These are phyloP conservation scores for Aspergillus phoenicis DNA, from an alignment of 2,329 filamentous ascomycete genomes.

Conservation along the genomic window DNA sequence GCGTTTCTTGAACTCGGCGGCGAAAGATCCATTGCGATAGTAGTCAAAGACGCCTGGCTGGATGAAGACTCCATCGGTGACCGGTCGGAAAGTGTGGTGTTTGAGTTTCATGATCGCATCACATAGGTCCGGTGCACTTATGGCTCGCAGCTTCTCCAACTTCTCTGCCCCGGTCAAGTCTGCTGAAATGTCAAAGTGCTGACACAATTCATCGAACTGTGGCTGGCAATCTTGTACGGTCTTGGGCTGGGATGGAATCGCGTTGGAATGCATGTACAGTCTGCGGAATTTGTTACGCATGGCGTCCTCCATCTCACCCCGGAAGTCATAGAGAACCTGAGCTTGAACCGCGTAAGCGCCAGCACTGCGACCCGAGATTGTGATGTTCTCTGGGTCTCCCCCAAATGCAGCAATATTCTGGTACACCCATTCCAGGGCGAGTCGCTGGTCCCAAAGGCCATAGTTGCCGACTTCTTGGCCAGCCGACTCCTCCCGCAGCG, in stretches of 20 bases:
- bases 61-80: constrained; percentile 49
- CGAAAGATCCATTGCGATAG: constrained; percentile 40
- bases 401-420: constrained; percentile 51
- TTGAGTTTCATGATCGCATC: constrained; percentile 42
- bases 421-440: constrained; percentile 56
- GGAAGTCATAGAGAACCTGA: constrained; percentile 45
- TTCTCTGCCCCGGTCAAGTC: constrained; percentile 31
- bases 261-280: constrained; percentile 51
- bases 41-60: constrained; percentile 44
- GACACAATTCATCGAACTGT: constrained; percentile 50
- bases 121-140: constrained; percentile 38
- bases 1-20: constrained; percentile 40
- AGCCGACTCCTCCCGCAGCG: constrained; percentile 35
- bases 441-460: constrained; percentile 53
- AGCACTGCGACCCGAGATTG: constrained; percentile 48
- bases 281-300: constrained; percentile 42
- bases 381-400: constrained; percentile 52
- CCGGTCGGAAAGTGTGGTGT: constrained; percentile 51
- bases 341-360: constrained; percentile 45
- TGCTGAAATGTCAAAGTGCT: constrained; percentile 34
- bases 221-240: constrained; percentile 38
- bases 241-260: constrained; percentile 50
- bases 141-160: constrained; percentile 35
- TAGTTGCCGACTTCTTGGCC: constrained; percentile 41
- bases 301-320: constrained; percentile 16